Base-by-base conservation (phyloP, 2,329 filamentous ascomycete genomes). In the Calonectria multiphialidica region DNA sequence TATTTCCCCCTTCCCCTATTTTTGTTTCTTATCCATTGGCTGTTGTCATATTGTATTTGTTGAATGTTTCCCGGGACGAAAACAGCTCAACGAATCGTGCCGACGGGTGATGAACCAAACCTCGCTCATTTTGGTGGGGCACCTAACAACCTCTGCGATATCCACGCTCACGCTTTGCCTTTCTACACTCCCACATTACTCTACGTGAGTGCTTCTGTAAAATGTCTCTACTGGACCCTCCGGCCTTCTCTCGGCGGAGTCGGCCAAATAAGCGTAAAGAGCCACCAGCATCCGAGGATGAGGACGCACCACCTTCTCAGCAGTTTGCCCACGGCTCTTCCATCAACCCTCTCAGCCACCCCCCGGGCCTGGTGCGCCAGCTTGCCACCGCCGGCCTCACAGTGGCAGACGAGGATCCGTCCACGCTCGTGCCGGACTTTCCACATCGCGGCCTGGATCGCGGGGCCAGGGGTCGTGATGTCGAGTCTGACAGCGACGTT, bases 331-430 rank as follows among this genome's bases (percentile, higher is more conserved):
- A 76, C 16, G 81, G 83, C 57, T 78, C 83, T 59, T 78, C 42
- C 66, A 88, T 89, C 79, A 91, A 91, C 77, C 89, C 90, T 2
- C 84, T 88, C 76, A 91, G 89, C 76, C 87, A 92, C 75, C 83
- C 86, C 2, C 88, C 88, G 0, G 80, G 83, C 62, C 86, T 87
- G 42, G 86, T 91, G 62, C 83, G 80, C 53, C 90, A 92, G 77
- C 87, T 92, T 66, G 80, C 83, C 33, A 76, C 88, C 2, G 90
- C 90, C 3, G 90, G 90, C 5, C 81, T 91, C 40, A 80, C 84
- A 6, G 83, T 88, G 13, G 81, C 85, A 61, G 86, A 90, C 30
- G 83, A 80, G n/a, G 77, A 84, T 81, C 74, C 81, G 84, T 44
- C 89, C 83, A 12, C 84, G 79, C 15, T 79, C 72, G 68, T 77